These are phyloP conservation scores for Avena insularis DNA, from an alignment of 176 grass and related monocot genomes.

Conservation along the genomic window DNA sequence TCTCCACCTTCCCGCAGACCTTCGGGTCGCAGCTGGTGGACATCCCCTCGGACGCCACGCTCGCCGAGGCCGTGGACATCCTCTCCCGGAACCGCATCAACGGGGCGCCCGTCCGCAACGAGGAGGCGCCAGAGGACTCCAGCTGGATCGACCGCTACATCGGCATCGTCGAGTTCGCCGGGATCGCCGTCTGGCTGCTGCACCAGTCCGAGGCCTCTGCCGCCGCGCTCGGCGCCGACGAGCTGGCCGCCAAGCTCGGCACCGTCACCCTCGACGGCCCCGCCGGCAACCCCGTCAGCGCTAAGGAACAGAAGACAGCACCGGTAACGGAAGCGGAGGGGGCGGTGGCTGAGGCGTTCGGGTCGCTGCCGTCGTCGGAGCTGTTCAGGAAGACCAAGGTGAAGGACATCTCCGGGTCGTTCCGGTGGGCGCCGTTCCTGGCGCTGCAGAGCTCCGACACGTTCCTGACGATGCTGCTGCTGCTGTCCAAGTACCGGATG, in stretches of 20 bases:
- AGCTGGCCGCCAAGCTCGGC: constrained; percentile 67
- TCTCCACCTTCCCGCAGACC: constrained; percentile 77
- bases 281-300: background rate
- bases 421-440: constrained; percentile 97
- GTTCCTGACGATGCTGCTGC: constrained; percentile 87
- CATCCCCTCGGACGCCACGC: constrained; percentile 79
- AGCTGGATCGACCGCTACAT: constrained; percentile 99
- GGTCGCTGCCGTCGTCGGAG: constrained; percentile 88
- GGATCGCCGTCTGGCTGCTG: constrained; percentile 91
- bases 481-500: constrained; percentile 96
- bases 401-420: constrained; percentile 87
- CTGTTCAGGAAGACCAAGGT: constrained; percentile 98
- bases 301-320: background rate
- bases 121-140: constrained; percentile 83
- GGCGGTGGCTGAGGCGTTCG: constrained; percentile 59
- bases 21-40: constrained; percentile 68
- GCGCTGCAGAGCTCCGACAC: constrained; percentile 95
- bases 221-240: constrained; percentile 45
- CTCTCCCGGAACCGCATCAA: constrained; percentile 82
- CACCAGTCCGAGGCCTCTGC: constrained; percentile 60
- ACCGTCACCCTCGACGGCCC: constrained; percentile 57
- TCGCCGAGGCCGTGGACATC: constrained; percentile 87
- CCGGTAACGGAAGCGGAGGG: constrained; percentile 4
- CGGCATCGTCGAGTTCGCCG: constrained; percentile 95
- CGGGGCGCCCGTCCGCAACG: constrained; percentile 82